Conservation (phyloP, 192 early-diverging fungal genomes). For the Allomyces macrogynus region DNA sequence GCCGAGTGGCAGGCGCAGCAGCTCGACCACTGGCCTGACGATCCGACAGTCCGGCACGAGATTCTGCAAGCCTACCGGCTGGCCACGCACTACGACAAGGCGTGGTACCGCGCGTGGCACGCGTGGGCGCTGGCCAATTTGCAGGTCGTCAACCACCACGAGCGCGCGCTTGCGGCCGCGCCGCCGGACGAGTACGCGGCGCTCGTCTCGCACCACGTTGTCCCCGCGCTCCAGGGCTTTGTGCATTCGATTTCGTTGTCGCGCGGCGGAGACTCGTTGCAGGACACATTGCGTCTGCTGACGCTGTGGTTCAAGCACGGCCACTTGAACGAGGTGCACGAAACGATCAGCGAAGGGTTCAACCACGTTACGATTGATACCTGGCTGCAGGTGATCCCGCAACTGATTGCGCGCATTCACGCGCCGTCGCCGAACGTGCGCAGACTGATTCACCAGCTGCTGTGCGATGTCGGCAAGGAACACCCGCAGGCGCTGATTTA, state of each 20-base stretch:
- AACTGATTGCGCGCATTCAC: constrained; percentile 86
- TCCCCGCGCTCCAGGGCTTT: constrained; percentile 81
- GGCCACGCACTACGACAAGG: constrained; percentile 68
- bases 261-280: constrained; percentile 57
- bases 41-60: constrained; percentile 90
- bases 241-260: constrained; percentile 82
- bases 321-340: constrained; percentile 60
- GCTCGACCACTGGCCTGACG: constrained; percentile 68
- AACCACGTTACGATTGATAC: constrained; percentile 66
- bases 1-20: constrained; percentile 78
- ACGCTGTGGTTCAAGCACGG: constrained; percentile 95
- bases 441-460: constrained; percentile 62
- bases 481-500: constrained; percentile 97
- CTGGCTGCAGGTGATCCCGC: constrained; percentile 96
- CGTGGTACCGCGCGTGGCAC: constrained; percentile 97
- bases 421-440: constrained; percentile 53
- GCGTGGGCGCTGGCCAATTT: constrained; percentile 85
- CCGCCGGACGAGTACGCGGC: constrained; percentile 12
- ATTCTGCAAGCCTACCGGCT: constrained; percentile 63
- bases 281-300: constrained; percentile 80
- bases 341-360: constrained; percentile 63
- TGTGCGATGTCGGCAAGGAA: constrained; percentile 73
- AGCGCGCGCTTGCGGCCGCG: constrained; percentile 31
- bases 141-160: constrained; percentile 60
- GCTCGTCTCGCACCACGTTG: constrained; percentile 42